Conservation (phyloP, 495 filamentous ascomycete genomes). For the Tricharina praecox region DNA sequence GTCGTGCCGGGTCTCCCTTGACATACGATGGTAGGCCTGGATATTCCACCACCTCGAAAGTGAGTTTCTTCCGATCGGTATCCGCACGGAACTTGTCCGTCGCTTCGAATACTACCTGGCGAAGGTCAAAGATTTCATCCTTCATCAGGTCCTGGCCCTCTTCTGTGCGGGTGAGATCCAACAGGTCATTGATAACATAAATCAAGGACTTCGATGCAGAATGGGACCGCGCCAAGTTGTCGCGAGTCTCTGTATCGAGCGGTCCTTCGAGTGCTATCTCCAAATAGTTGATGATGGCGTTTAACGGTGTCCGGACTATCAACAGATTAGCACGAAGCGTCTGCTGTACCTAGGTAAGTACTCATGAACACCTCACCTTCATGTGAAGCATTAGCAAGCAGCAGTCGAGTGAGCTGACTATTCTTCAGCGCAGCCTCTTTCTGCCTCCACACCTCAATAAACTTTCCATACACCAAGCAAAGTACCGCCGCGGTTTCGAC, state of each 20-base stretch:
- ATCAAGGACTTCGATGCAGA: slow-evolving; percentile 93
- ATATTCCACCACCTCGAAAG: slow-evolving; percentile 48
- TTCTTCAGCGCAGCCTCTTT: slow-evolving; percentile 73
- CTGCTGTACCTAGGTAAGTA: too few species aligned
- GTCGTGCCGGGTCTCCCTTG: slow-evolving; percentile 58
- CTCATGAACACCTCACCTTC: too few species aligned
- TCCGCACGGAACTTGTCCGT: slow-evolving; percentile 57
- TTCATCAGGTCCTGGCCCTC: slow-evolving; percentile 65
- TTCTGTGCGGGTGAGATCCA: slow-evolving; percentile 83
- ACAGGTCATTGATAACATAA: slow-evolving; percentile 87
- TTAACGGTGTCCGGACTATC: slow-evolving; percentile 76
- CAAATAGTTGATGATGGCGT: slow-evolving; percentile 91
- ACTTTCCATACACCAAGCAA: slow-evolving; percentile 80
- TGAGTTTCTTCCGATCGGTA: slow-evolving; percentile 55
- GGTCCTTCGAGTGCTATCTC: slow-evolving; percentile 82
- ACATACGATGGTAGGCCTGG: slow-evolving; percentile 55
- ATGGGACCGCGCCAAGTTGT: slow-evolving; percentile 73
- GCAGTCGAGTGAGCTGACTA: slow-evolving; percentile 60
- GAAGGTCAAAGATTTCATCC: slow-evolving; percentile 64
- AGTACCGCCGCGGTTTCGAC: slow-evolving; percentile 77
- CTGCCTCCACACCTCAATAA: slow-evolving; percentile 70
- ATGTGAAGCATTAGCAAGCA: slow-evolving; percentile 85
- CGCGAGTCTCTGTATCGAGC: slow-evolving; percentile 67
- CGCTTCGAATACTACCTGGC: slow-evolving; percentile 55
- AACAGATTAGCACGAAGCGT: too few species aligned